Conservation (phyloP, 2,329 filamentous ascomycete species). For the Epichloe hybrida region DNA sequence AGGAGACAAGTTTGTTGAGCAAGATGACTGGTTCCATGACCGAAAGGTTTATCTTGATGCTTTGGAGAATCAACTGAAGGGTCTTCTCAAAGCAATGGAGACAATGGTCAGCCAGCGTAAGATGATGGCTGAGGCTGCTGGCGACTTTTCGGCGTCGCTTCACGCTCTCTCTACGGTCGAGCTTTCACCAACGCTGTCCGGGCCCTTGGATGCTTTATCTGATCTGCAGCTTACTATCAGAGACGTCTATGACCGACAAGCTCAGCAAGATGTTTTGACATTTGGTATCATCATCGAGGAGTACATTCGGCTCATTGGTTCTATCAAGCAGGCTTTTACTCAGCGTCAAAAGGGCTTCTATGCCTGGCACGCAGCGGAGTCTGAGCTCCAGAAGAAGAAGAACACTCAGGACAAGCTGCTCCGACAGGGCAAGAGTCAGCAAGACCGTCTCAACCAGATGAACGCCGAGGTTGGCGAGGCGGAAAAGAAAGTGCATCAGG, state of each 20-base stretch:
- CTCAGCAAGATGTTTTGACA: conserved; percentile 90
- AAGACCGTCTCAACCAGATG: conserved; percentile 86
- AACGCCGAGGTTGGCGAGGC: conserved; percentile 89
- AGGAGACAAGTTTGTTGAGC: conserved; percentile 84
- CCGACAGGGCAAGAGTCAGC: conserved; percentile 85
- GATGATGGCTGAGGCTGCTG: conserved; percentile 82
- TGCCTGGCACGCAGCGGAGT: conserved; percentile 83
- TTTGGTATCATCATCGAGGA: conserved; percentile 97
- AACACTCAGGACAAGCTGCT: conserved; percentile 86
- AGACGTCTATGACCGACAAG: conserved; percentile 91
- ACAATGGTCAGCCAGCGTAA: conserved; percentile 85
- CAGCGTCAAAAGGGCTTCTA: conserved; percentile 95
- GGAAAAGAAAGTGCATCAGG: conserved; percentile 84
- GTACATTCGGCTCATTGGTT: conserved; percentile 91
- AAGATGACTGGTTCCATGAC: conserved; percentile 99
- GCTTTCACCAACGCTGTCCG: conserved; percentile 75
- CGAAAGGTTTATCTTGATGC: conserved; percentile 90
- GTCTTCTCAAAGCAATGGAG: conserved; percentile 85
- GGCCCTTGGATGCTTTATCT: conserved; percentile 79
- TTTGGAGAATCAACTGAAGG: conserved; percentile 80
- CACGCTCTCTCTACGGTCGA: conserved; percentile 87
- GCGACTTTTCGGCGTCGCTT: conserved; percentile 86
- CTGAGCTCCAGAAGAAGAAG: conserved; percentile 82
- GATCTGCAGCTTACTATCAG: conserved; percentile 88
- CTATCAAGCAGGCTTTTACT: conserved; percentile 81